Conservation (phyloP, 768 basidiomycete species). For the Pulveroboletus sp. region DNA sequence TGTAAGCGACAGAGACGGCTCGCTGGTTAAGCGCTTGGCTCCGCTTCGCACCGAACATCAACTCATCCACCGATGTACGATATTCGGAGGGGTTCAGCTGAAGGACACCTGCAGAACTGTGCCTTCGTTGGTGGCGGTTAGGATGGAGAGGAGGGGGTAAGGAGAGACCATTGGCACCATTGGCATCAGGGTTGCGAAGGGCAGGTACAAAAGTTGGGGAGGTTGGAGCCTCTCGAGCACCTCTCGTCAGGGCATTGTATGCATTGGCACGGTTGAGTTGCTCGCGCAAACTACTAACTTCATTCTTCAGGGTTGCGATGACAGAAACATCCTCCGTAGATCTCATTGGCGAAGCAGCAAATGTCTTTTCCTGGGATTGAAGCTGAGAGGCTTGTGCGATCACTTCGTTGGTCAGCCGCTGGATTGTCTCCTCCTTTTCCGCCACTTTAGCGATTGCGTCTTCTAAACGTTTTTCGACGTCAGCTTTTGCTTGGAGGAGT, state of each 20-base stretch:
- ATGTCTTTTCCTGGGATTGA: conserved; percentile 67
- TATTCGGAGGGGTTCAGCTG: conserved; percentile 53
- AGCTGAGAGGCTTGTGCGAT: conserved; percentile 67
- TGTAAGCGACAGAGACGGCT: conserved; percentile 84
- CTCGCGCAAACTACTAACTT: conserved; percentile 88
- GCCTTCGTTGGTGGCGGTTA: conserved; percentile 72
- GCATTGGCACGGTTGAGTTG: conserved; percentile 96
- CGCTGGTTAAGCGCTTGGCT: conserved; percentile 70
- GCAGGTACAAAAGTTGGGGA: conserved; percentile 86
- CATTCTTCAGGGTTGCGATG: conserved; percentile 84
- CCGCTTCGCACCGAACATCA: conserved; percentile 69
- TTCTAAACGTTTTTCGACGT: conserved; percentile 75
- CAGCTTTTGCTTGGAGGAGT: conserved; percentile 68
- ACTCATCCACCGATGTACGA: conserved; percentile 73
- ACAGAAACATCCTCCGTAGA: conserved; percentile 82
- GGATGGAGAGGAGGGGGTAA: conserved; percentile 33
- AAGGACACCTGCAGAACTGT: conserved; percentile 82
- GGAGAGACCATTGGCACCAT: conserved; percentile 39
- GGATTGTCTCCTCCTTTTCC: conserved; percentile 83
- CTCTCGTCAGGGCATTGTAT: conserved; percentile 77
- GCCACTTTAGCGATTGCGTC: conserved; percentile 66
- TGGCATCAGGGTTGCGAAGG: conserved; percentile 51
- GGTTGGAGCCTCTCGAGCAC: conserved; percentile 65
- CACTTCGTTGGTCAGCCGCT: conserved; percentile 76
- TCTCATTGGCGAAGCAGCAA: conserved; percentile 59